Base-by-base conservation (phyloP, 1,284 basidiomycete species). In the Puccinia coronata region DNA sequence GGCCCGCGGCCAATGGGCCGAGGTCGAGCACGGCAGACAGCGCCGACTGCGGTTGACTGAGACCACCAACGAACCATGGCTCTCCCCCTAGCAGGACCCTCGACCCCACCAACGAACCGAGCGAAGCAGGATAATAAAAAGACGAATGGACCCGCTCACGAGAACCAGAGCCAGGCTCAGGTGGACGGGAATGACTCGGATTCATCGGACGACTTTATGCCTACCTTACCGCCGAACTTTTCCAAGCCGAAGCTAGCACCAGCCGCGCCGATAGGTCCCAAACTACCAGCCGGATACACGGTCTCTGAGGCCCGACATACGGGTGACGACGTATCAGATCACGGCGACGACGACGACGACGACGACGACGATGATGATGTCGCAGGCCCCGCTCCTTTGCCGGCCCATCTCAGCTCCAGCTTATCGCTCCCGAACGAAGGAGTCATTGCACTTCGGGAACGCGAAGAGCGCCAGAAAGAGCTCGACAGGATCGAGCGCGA, bases 401-500 rank as follows among this genome's bases (percentile, higher is more conserved):
- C 71, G 6, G 69, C 55, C 16, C 55, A 81, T 67, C 70, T 65
- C n/a, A 36, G 16, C 20, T 47, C 43, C 5, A 9, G 6, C 12
- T 39, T 28, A 1, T n/a, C 28, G 1, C 36, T 34, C 20, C 36
- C 59, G 5, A 81, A 71, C 36, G 79, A 81, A 49, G 79, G 70
- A n/a, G 71, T 81, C 6, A n/a, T 83, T 74, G 79, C 82, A 79
- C 49, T 83, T 82, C 81, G 92, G 91, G 92, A 92, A 36, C 67
- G 78, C 34, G 80, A 88, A 90, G 90, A 20, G 87, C 88, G 23
- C 91, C 72, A 77, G 92, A 83, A 92, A 92, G 8, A 92, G 93
- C 86, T 77, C 67, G 73, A 90, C 90, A 31, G 78, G 11, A 31
- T 80, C 18, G 61, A 77, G 28, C 43, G n/a, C 5, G 77, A 79